Percentiles rank a stretch among this genome's conserved stretches.
Evolutionary conservation across 345 rosid species (phyloP).

Genomic region (Erysimum cheiranthoides): DNA sequence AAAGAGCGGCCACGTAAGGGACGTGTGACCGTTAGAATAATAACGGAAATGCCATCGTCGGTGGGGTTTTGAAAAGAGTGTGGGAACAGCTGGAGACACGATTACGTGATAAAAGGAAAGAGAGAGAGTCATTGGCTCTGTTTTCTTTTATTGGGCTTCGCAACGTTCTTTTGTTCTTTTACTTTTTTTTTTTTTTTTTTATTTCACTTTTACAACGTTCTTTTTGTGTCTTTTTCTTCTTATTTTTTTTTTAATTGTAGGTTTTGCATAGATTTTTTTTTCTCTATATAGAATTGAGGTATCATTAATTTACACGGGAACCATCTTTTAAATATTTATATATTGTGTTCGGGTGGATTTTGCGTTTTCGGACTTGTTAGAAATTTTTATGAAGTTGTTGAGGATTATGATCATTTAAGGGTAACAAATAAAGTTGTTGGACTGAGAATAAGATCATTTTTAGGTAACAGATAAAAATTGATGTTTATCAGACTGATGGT

Average conservation of each 20-base stretch:
- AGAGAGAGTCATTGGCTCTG: constrained; percentile 26
- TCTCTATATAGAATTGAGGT: no score
- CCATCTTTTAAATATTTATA: no score
- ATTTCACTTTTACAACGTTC: constrained; percentile 4
- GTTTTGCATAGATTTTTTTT: background rate
- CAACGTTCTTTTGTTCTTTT: constrained; percentile 41
- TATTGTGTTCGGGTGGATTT: no score
- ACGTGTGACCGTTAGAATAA: constrained; percentile 40
- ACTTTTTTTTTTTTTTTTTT: background rate
- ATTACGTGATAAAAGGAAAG: constrained; percentile 34
- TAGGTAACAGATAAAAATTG: no score
- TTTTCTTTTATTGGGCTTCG: constrained; percentile 36
- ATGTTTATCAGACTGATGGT: no score
- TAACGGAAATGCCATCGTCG: constrained; percentile 46
- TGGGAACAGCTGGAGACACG: constrained; percentile 48
- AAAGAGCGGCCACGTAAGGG: constrained; percentile 41
- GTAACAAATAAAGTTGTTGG: background rate
- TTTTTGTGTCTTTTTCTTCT: constrained; percentile 7
- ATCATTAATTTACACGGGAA: no score
- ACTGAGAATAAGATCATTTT: no score
- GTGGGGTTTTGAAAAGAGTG: constrained; percentile 34
- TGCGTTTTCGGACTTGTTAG: no score
- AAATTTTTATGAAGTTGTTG: no score
- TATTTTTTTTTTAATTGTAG: background rate
- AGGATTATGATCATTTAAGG: background rate